These are phyloP conservation scores for Zizania latifolia DNA, from an alignment of 176 grass and related monocot species.

Conservation along the genomic window DNA sequence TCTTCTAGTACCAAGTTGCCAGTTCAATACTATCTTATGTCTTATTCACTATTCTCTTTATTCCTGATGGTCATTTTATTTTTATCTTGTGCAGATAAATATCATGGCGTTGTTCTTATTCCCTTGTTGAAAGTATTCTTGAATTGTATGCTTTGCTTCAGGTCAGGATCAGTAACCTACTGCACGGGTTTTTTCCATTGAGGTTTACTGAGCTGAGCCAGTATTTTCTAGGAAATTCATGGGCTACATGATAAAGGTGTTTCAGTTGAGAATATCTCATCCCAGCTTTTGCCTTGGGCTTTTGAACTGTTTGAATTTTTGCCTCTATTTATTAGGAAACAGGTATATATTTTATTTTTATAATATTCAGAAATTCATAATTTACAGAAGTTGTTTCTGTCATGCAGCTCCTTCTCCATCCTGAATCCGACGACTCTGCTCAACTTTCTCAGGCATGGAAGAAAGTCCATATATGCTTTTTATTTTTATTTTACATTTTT, in stretches of 20 bases:
- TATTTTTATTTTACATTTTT: neutral
- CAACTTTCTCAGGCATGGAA: constrained; percentile 65
- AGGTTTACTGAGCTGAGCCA: constrained; percentile 9
- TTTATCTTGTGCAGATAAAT: constrained; percentile 58
- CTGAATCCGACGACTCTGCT: constrained; percentile 70
- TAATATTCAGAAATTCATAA: constrained; percentile 2
- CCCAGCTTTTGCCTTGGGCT: constrained; percentile 68
- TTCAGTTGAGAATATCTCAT: constrained; percentile 56
- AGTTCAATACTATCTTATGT: neutral
- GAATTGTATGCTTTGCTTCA: constrained; percentile 75
- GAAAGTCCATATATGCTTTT: neutral
- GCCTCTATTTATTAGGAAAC: constrained; percentile 65
- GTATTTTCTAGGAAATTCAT: constrained; percentile 52
- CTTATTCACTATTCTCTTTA: constrained; percentile 30
- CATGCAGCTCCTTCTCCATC: constrained; percentile 56
- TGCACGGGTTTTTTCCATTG: neutral
- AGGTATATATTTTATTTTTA: constrained; percentile 36
- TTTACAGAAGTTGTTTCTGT: constrained; percentile 10
- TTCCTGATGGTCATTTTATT: constrained; percentile 21
- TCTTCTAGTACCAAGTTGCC: neutral
- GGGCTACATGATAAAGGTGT: constrained; percentile 51
- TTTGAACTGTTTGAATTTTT: constrained; percentile 64
- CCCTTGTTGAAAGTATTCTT: constrained; percentile 80
- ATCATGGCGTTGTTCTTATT: constrained; percentile 73
- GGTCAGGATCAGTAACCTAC: constrained; percentile 21